Percentiles rank a stretch among this genome's conserved stretches.
Conservation (phyloP, 306 rosid genomes). For the Glycyrrhiza uralensis region DNA sequence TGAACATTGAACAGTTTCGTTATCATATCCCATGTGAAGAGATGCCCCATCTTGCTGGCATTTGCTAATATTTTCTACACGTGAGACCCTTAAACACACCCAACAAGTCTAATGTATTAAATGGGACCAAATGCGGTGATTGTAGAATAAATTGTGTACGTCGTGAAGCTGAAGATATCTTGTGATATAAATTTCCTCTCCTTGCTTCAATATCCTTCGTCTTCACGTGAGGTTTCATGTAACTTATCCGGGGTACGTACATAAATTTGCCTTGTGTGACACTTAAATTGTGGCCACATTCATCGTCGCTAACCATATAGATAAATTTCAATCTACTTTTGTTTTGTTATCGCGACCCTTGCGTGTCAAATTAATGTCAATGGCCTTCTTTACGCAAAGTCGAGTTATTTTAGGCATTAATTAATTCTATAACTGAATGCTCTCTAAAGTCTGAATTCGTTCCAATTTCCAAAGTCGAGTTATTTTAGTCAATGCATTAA, state of each 20-base stretch:
- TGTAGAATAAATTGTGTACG: background rate
- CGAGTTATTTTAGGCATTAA: no score
- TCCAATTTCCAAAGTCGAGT: background rate
- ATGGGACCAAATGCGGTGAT: slow-evolving; percentile 20
- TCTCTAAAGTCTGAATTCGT: no score
- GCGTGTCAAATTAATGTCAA: no score
- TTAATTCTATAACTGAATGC: no score
- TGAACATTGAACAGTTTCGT: background rate
- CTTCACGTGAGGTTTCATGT: slow-evolving; percentile 25
- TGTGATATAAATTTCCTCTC: slow-evolving; percentile 9
- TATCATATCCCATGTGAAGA: slow-evolving; percentile 31
- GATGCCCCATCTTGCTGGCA: slow-evolving; percentile 35
- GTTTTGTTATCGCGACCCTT: background rate
- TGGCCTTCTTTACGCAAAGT: no score
- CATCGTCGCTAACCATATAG: background rate
- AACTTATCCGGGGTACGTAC: background rate
- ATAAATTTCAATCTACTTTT: background rate
- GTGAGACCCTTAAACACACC: background rate
- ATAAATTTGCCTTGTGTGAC: slow-evolving; percentile 17
- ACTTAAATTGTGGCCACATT: slow-evolving; percentile 1
- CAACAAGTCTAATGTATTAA: background rate
- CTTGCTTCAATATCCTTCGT: background rate
- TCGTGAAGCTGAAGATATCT: background rate
- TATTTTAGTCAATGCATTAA: background rate
- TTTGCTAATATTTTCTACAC: background rate